Evolutionary conservation across 768 basidiomycete genomes (phyloP).

Genomic region (Lactarius hatsudake): DNA sequence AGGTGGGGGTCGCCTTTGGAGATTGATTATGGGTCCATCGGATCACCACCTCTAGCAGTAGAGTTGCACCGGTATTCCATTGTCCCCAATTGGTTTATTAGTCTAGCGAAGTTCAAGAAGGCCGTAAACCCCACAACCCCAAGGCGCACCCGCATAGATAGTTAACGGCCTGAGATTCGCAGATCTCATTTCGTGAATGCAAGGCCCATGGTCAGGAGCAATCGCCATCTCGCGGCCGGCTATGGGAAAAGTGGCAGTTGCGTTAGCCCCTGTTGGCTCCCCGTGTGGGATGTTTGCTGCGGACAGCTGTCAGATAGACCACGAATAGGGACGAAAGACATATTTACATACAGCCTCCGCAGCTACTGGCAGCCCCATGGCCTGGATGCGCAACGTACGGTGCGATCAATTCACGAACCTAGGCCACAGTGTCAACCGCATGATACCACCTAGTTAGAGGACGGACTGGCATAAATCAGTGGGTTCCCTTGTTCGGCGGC

Average conservation of each 20-base stretch:
- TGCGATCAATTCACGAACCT: constrained; percentile 2
- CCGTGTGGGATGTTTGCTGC: constrained; percentile 3
- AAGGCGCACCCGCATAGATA: background rate
- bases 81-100: background rate
- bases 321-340: background rate
- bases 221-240: background rate
- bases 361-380: background rate
- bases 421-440: background rate
- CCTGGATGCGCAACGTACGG: background rate
- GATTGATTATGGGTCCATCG: background rate
- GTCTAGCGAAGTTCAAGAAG: background rate
- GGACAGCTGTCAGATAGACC: background rate
- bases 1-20: background rate
- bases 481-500: background rate
- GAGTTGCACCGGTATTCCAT: background rate
- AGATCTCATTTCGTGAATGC: background rate
- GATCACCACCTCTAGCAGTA: constrained; percentile 3
- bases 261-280: background rate
- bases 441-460: background rate
- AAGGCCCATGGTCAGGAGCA: background rate
- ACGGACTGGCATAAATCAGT: background rate
- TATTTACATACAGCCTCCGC: constrained; percentile 4
- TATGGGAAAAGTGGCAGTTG: background rate
- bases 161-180: background rate
- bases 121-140: background rate